phyloP scores from a whole-genome alignment of 2,329 filamentous ascomycete genomes.

The Mycosphaerella sp. region DNA sequence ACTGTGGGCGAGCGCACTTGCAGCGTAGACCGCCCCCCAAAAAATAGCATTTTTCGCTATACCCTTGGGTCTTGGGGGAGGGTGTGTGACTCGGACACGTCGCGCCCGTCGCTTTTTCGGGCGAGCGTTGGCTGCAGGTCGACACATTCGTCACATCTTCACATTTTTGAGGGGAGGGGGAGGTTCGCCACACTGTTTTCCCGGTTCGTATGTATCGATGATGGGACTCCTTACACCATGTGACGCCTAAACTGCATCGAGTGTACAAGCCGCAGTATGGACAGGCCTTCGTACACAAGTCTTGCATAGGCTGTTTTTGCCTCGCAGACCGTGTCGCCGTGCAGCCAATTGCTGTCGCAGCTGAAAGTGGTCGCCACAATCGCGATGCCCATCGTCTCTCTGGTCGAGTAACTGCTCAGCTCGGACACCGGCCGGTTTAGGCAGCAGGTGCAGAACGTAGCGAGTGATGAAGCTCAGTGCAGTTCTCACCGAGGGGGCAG shows the following conservation, averaged over 20 bases:
- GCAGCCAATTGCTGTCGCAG: not conserved
- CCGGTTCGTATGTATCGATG: not conserved
- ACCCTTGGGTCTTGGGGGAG: not conserved
- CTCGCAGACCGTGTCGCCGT: too few species aligned
- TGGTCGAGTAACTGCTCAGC: too few species aligned
- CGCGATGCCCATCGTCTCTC: too few species aligned
- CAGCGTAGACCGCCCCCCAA: too few species aligned
- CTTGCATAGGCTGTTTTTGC: too few species aligned
- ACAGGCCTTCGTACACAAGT: not conserved
- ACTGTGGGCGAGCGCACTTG: too few species aligned
- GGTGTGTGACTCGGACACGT: not conserved
- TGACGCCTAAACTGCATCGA: not conserved
- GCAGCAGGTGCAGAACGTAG: too few species aligned
- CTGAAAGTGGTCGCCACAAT: too few species aligned
- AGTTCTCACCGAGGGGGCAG: too few species aligned
- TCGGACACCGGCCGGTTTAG: too few species aligned
- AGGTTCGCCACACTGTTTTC: not conserved
- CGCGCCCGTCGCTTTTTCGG: not conserved
- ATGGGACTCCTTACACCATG: not conserved
- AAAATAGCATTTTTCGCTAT: not conserved
- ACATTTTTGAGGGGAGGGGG: not conserved
- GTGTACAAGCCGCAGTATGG: not conserved
- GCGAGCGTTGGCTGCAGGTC: not conserved
- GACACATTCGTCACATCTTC: not conserved
- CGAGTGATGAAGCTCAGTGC: too few species aligned